Conservation (phyloP, 1,139 yeast genomes). For the Pichia sp. region DNA sequence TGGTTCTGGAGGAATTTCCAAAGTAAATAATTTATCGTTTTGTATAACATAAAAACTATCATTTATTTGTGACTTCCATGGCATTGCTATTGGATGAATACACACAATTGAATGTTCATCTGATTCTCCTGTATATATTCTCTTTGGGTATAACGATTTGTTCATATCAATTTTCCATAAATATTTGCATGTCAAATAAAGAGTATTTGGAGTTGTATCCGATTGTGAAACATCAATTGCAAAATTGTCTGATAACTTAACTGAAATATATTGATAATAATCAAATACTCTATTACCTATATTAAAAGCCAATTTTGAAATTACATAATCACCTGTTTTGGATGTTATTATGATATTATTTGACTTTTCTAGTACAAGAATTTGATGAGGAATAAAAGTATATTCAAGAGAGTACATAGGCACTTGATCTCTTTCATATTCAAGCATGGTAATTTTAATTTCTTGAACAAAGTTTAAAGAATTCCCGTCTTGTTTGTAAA, state of each 20-base stretch:
- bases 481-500: no score
- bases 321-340: constrained; percentile 12
- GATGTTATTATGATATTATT: constrained; percentile 8
- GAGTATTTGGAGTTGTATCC: neutral
- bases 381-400: constrained; percentile 4
- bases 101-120: no score
- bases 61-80: no score
- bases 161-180: constrained; percentile 40
- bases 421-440: no score
- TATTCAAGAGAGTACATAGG: constrained; percentile 10
- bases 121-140: constrained; percentile 37
- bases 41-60: neutral
- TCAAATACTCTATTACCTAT: no score
- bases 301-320: neutral
- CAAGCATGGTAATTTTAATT: no score
- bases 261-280: neutral
- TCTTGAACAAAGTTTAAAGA: no score
- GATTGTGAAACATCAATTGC: constrained; percentile 12
- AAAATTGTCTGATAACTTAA: constrained; percentile 2
- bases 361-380: neutral
- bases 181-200: constrained; percentile 32
- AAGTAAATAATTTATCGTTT: neutral
- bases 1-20: neutral
- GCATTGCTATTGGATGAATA: neutral
- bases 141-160: constrained; percentile 34